phyloP scores from a whole-genome alignment of 2,329 filamentous ascomycete species.

The Pestalotiopsis sp. region DNA sequence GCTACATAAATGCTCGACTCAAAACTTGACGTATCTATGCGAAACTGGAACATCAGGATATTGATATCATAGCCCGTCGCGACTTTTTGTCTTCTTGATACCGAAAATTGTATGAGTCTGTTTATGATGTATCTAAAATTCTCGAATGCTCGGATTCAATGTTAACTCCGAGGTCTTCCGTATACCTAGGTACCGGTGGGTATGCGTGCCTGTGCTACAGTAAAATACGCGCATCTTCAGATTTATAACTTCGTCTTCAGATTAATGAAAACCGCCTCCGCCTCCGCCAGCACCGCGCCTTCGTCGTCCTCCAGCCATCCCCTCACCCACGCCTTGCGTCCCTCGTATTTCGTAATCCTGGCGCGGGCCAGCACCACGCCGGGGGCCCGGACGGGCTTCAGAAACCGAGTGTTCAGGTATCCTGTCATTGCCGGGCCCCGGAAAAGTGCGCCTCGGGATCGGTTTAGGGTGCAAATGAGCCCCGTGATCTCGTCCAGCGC shows the following conservation, averaged over 20 bases:
- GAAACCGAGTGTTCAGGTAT: conserved; percentile 8
- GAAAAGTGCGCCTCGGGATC: conserved; percentile 37
- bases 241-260: background rate
- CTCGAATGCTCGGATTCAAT: too few relatives aligned
- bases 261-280: conserved; percentile 9
- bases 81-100: too few relatives aligned
- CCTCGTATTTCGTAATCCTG: background rate
- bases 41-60: too few relatives aligned
- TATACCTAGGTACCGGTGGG: too few relatives aligned
- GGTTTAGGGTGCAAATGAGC: conserved; percentile 19
- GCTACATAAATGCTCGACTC: too few relatives aligned
- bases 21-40: too few relatives aligned
- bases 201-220: background rate
- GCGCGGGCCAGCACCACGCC: conserved; percentile 2
- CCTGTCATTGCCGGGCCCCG: background rate
- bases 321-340: conserved; percentile 7
- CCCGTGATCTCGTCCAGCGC: conserved; percentile 54
- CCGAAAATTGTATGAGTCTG: too few relatives aligned
- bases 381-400: conserved; percentile 1
- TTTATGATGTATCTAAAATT: too few relatives aligned
- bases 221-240: background rate
- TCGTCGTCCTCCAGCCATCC: conserved; percentile 8
- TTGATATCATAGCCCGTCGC: too few relatives aligned
- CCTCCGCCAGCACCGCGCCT: background rate
- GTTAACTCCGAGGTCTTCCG: too few relatives aligned